Evolutionary conservation across 108 stramenopile species (phyloP), one percentile per base, ranked within the genome.

Genomic region (Aurantiochytrium sp.): DNA sequence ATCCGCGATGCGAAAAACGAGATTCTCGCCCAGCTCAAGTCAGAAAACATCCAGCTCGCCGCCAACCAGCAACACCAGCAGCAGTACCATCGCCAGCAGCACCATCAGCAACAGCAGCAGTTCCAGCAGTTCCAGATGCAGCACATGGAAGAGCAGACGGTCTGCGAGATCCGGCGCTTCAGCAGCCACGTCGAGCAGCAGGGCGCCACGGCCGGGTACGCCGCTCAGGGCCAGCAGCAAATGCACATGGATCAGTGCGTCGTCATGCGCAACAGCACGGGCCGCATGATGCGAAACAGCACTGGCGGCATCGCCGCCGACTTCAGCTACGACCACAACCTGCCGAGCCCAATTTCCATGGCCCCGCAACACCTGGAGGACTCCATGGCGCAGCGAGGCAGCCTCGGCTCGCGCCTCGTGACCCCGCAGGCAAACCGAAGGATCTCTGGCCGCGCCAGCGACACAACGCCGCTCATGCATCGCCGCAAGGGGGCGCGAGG

Each of bases 241-340:
- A 27, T 65, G 24, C 59, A 34, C 32, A 34, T 65, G 27, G 59
- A 65, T 19, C 59, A 65, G 59, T 65, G 59, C 59, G 59, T 65
- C 59, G 59, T 65, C 59, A 65, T 65, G 59, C 59, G 59, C 59
- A 65, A 65, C 3, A 65, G 59, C 34, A 65, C 59, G 59, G 59
- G 59, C 34, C 59, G 59, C 59, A 65, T 65, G 22, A 65, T 65
- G 59, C 59, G 59, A 8, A 65, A 65, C 59, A 65, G 59, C 59
- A 65, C 59, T 6, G 59, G 59, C 19, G 32, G 59, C 19, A 15
- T 65, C 34, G 59, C 59, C 32, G 10, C 59, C 10, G 59, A 65
- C 59, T 65, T 65, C 2, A 65, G 59, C 59, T 34, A 65, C 3
- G 59, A 65, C 59, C 59, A 65, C 34, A 12, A 19, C 59, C 19